Base-by-base conservation (phyloP, 2,329 filamentous ascomycete species). In the Fusarium euwallaceae region DNA sequence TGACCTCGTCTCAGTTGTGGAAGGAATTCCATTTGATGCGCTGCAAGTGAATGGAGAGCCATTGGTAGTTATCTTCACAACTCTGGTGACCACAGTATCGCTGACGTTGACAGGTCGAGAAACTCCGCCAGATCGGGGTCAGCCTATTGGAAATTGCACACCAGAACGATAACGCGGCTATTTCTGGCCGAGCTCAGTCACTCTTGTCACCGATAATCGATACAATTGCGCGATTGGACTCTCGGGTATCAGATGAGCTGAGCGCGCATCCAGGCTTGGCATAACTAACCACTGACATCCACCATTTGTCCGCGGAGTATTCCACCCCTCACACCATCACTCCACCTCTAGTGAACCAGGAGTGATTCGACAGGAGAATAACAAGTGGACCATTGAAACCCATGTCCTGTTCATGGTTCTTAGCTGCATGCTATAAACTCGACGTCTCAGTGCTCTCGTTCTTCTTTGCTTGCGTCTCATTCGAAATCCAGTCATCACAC, bases 271-370 rank as follows among this genome's bases (percentile, higher is more conserved):
- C 59, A 11, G 45, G 29, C 27, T 43, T 66, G 34, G 55, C 29
- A 9, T 53, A 16, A n/a, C 34, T 17, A 6, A n/a, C 12, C 11
- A n/a, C 34, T 17, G 17, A 14, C n/a, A n/a, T 55, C 17, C 17
- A 24, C 37, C 53, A 64, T 70, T 68, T 67, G 45, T 70, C 68
- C 68, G 65, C 65, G 68, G 68, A 70, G 55, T 67, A 67, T 58
- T 58, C 17, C 32, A 36, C 41, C 24, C 37, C 37, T n/a, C 27
- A n/a, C 22, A 43, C 27, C 32, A 22, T 37, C 56, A 59, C n/a
- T 20, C 56, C 53, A 36, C 53, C 29, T 56, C 53, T 20, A 14
- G 4, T 12, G 17, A 14, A 29, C 51, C 17, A 29, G 14, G 53
- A 14, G 17, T 14, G n/a, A 34, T 29, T 29, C 24, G 10, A 29